These are phyloP conservation scores for Corynascus novoguineensis DNA, from an alignment of 495 filamentous ascomycete species.

Conservation along the genomic window DNA sequence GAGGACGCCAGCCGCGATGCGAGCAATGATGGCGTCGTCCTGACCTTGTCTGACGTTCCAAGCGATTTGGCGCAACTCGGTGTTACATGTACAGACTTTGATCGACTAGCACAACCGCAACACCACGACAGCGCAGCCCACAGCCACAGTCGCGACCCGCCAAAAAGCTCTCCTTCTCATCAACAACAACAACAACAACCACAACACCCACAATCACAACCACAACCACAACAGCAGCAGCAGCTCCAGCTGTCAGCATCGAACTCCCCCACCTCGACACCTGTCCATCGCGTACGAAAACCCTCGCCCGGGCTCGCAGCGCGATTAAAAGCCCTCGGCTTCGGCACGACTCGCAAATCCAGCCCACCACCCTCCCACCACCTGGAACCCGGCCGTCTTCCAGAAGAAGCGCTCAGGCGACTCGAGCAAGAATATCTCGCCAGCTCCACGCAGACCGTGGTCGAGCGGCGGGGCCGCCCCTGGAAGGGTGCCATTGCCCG, in stretches of 20 bases:
- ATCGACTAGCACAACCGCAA: slow-evolving; percentile 21
- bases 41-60: slow-evolving; percentile 40
- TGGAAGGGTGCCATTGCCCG: slow-evolving; percentile 55
- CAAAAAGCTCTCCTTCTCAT: slow-evolving; percentile 8
- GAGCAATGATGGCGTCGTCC: slow-evolving; percentile 22
- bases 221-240: slow-evolving; percentile 15
- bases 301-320: slow-evolving; percentile 70
- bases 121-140: slow-evolving; percentile 9
- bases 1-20: slow-evolving; percentile 14
- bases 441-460: slow-evolving; percentile 44
- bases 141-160: slow-evolving; percentile 21
- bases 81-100: not conserved
- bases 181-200: slow-evolving; percentile 9
- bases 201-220: slow-evolving; percentile 2
- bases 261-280: slow-evolving; percentile 18
- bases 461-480: slow-evolving; percentile 57
- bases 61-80: slow-evolving; percentile 34
- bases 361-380: slow-evolving; percentile 29
- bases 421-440: slow-evolving; percentile 59
- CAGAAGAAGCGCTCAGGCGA: slow-evolving; percentile 64
- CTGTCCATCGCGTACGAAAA: slow-evolving; percentile 41
- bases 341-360: slow-evolving; percentile 45
- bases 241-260: slow-evolving; percentile 12
- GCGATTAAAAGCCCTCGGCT: slow-evolving; percentile 66
- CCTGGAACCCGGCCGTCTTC: slow-evolving; percentile 59